Evolutionary conservation across 108 stramenopile genomes (phyloP), one percentile per base, ranked within the genome.

Genomic region (Cyclotella kingstonii): DNA sequence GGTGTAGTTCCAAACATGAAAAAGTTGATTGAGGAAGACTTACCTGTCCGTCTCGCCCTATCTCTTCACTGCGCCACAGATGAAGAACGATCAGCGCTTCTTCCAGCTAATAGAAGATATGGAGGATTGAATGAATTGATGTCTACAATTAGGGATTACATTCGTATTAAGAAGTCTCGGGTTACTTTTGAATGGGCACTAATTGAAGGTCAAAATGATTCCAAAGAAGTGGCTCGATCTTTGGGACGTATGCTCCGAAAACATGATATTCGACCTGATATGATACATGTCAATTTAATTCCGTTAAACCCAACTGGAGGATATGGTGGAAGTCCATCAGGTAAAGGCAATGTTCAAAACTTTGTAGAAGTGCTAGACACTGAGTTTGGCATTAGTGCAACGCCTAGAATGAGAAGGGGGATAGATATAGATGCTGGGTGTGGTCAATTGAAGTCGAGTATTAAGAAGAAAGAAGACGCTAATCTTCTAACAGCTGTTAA

Each of bases 381-480:
- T 19, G 79, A 85, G 26, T 91, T 82, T 64, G 74, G 88, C 0
- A 67, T 94, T 18, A 45, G 77, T 31, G 79, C 84, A 27, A 95
- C 95, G n/a, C 84, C 87, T 4, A 79, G 96, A 35, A 93, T 96
- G 52, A 82, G 97, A 51, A 73, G 97, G n/a, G 97, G 97, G 12
- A 96, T 98, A 61, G 97, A 98, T 79, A 97, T 98, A 57, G 84
- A 97, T 66, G 97, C 97, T 30, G 97, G 97, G 22, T 98, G 97
- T 81, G 97, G 97, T 6, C 97, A 98, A 65, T 84, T 98, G 41
- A 98, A 83, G 17, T 78, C 88, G 21, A 77, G 93, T 40, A 74
- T 73, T 22, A 83, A 81, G 41, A 81, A 72, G 63, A 69, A 62
- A 23, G 54, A 82, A 48, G 70, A 76, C 22, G 58, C 25, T 36